Evolutionary conservation across 257 asterid species (phyloP), one percentile per base, ranked within the genome.

Genomic region (Henckelia pumila): DNA sequence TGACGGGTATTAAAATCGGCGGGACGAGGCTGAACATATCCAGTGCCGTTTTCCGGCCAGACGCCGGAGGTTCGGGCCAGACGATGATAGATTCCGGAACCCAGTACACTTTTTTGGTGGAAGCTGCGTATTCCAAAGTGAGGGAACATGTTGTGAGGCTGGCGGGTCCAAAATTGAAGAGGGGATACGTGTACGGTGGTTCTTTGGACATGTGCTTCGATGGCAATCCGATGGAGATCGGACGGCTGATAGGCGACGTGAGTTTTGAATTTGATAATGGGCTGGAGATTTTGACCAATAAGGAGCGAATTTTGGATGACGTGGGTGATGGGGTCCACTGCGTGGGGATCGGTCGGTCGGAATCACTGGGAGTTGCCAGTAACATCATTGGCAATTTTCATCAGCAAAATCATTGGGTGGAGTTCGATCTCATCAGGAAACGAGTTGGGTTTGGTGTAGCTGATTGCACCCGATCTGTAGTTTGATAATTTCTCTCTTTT

Each of bases 41-140:
- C 2, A 76, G 9, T 1, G 28, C 86, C 0, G 95, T 61, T 5
- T 92, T 92, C 71, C 77, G 80, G 4, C 95, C 96, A 0, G 85
- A 89, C 69, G 80, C 88, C 1, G 79, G 85, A 2, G 98, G 98
- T 2, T 84, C 96, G 2, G 97, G 98, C 0, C 98, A 92, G 73
- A 89, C 97, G 32, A 86, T 92, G 70, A 75, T 92, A 3, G 98
- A 92, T 10, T 92, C 98, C n/a, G 98, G 96, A 65, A 92, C 98
- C 0, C 89, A 89, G 3, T 89, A 87, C 58, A 92, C 96, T 0
- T 89, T 85, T 2, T 58, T 92, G 9, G 97, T 86, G 47, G 95
- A 81, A 1, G 79, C 77, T 0, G 97, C 97, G 0, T 92, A 92
- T 9, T 65, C 58, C 2, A 82, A 64, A 77, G 81, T 89, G 8